phyloP scores from a whole-genome alignment of 441 rosid species.

The Aleurites moluccanus region DNA sequence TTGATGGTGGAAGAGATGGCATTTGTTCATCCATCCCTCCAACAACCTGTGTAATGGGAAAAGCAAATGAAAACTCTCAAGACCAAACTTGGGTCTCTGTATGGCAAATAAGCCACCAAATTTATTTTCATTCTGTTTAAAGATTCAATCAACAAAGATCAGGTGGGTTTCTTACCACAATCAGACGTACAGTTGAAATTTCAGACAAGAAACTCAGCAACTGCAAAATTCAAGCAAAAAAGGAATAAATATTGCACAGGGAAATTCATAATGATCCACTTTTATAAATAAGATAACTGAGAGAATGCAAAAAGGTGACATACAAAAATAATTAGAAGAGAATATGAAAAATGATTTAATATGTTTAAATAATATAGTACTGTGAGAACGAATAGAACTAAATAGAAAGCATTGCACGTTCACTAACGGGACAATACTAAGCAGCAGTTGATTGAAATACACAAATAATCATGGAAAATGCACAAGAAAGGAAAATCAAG shows the following conservation, averaged over 20 bases:
- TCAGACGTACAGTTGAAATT: constrained; percentile 72
- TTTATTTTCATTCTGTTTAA: constrained; percentile 13
- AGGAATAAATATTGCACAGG: constrained; percentile 13
- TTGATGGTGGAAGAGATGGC: constrained; percentile 77
- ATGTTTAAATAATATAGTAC: not conserved
- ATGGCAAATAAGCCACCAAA: not conserved
- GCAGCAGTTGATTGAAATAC: not conserved
- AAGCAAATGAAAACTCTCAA: constrained; percentile 24
- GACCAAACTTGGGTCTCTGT: not conserved
- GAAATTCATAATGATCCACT: constrained; percentile 21
- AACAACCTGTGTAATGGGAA: constrained; percentile 66
- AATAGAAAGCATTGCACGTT: not conserved
- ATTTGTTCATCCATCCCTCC: constrained; percentile 86
- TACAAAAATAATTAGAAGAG: not conserved
- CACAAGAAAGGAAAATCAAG: no score
- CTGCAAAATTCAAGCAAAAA: constrained; percentile 51
- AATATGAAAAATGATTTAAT: not conserved
- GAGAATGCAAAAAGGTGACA: not conserved
- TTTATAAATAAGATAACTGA: constrained; percentile 10
- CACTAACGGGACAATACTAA: not conserved
- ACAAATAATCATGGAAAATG: not conserved
- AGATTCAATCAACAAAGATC: constrained; percentile 22
- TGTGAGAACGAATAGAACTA: not conserved
- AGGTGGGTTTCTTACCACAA: constrained; percentile 69
- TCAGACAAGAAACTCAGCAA: constrained; percentile 73